A percentile compares a stretch with the other conserved stretches of the same genome.
These are phyloP conservation scores for Erythrophleum fordii DNA, from an alignment of 306 rosid species.

Conservation along the genomic window DNA sequence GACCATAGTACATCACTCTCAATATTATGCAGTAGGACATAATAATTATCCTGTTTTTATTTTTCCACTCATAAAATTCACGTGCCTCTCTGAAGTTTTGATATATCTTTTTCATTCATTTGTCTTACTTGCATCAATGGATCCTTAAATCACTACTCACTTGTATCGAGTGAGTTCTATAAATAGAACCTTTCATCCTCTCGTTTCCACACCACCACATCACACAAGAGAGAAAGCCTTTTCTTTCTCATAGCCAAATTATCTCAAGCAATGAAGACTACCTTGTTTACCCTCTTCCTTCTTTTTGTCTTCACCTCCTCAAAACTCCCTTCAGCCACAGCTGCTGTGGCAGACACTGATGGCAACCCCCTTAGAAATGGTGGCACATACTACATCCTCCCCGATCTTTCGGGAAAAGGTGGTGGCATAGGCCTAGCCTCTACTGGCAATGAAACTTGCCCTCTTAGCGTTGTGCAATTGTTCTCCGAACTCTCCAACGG, in stretches of 20 bases:
- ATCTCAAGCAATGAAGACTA: neutral
- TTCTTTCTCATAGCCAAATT: too few relatives aligned
- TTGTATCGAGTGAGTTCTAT: too few relatives aligned
- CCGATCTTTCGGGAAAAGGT: neutral
- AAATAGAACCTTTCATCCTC: too few relatives aligned
- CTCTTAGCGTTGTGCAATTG: neutral
- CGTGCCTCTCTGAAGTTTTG: too few relatives aligned
- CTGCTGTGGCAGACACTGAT: neutral
- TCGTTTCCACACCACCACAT: too few relatives aligned
- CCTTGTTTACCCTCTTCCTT: neutral
- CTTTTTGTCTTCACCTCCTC: neutral
- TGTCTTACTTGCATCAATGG: too few relatives aligned
- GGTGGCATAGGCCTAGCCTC: neutral
- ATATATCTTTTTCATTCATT: too few relatives aligned
- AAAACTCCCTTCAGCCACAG: neutral
- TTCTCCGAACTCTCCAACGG: neutral
- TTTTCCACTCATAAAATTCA: too few relatives aligned
- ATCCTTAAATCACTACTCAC: too few relatives aligned
- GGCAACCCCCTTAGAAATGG: neutral
- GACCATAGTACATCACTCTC: too few relatives aligned
- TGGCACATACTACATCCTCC: neutral
- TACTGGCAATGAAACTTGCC: neutral
- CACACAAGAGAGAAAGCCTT: neutral
- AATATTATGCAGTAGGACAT: too few relatives aligned
- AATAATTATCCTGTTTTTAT: too few relatives aligned